Conservation (phyloP, 192 early-diverging fungal species). For the Coemansia asiatica region DNA sequence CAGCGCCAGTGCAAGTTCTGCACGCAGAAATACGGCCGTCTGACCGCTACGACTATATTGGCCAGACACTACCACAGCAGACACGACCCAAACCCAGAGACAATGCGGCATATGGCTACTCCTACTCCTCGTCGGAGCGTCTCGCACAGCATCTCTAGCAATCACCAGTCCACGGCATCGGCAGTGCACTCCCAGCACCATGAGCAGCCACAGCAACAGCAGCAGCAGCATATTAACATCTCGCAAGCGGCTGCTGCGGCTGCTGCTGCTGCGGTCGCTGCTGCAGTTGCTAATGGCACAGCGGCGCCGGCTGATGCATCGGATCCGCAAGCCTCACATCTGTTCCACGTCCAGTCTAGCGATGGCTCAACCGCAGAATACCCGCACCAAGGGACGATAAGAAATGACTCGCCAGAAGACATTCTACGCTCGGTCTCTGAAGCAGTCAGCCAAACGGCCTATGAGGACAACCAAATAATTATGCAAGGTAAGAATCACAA, state of each 20-base stretch:
- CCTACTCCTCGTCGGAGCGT: constrained; percentile 6
- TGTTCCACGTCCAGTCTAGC: constrained; percentile 36
- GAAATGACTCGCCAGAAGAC: constrained; percentile 30
- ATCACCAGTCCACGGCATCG: neutral
- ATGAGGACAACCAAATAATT: constrained; percentile 41
- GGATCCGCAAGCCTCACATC: constrained; percentile 17
- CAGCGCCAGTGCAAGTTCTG: constrained; percentile 52
- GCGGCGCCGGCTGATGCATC: constrained; percentile 9
- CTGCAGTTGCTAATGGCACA: constrained; percentile 20
- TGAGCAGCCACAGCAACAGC: constrained; percentile 2
- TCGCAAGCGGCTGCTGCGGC: constrained; percentile 37
- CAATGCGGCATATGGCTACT: constrained; percentile 16
- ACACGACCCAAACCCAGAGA: constrained; percentile 37
- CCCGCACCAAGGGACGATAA: constrained; percentile 14
- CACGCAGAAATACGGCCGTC: constrained; percentile 46
- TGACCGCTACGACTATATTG: constrained; percentile 53
- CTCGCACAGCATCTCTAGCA: neutral
- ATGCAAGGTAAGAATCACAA: constrained; percentile 35
- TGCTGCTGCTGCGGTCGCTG: constrained; percentile 32
- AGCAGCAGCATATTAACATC: constrained; percentile 20
- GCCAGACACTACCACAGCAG: constrained; percentile 52
- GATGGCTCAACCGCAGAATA: constrained; percentile 20
- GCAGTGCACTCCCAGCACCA: neutral
- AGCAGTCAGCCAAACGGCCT: constrained; percentile 14
- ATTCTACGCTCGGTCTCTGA: constrained; percentile 36